phyloP scores from a whole-genome alignment of 2,329 filamentous ascomycete genomes.

The Drechslerella coelobrocha region DNA sequence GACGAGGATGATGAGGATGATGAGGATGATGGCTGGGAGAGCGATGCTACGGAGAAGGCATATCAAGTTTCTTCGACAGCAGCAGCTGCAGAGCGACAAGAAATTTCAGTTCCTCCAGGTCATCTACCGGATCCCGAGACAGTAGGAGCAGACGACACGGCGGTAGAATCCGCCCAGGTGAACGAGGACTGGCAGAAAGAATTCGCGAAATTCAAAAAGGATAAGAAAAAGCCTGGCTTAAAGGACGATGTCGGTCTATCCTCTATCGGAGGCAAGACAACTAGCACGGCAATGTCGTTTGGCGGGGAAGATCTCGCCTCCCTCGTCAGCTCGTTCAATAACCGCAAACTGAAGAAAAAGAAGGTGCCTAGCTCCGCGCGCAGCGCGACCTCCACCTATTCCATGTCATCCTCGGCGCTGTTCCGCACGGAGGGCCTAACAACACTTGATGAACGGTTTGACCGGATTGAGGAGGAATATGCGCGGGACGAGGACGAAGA shows the following conservation, averaged over 20 bases:
- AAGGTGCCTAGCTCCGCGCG: conserved; percentile 68
- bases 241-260: conserved; percentile 40
- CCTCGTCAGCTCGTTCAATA: conserved; percentile 42
- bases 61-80: conserved; percentile 63
- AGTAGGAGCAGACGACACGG: conserved; percentile 61
- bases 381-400: conserved; percentile 85
- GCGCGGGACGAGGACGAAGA: conserved; percentile 63
- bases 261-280: conserved; percentile 52
- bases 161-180: conserved; percentile 63
- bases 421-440: conserved; percentile 86
- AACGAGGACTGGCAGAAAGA: conserved; percentile 88
- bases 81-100: conserved; percentile 58
- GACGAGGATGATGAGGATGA: conserved; percentile 65
- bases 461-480: conserved; percentile 83
- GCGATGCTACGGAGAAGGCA: conserved; percentile 85
- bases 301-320: conserved; percentile 67
- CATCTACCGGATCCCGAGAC: conserved; percentile 58
- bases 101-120: conserved; percentile 58
- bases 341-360: conserved; percentile 76
- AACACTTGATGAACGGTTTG: conserved; percentile 87
- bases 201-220: conserved; percentile 93
- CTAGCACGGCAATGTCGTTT: conserved; percentile 57
- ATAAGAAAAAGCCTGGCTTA: conserved; percentile 63
- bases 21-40: conserved; percentile 90
- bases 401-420: conserved; percentile 87